Evolutionary conservation across 768 basidiomycete species (phyloP).

Genomic region (Rhizopogon salebrosus): DNA sequence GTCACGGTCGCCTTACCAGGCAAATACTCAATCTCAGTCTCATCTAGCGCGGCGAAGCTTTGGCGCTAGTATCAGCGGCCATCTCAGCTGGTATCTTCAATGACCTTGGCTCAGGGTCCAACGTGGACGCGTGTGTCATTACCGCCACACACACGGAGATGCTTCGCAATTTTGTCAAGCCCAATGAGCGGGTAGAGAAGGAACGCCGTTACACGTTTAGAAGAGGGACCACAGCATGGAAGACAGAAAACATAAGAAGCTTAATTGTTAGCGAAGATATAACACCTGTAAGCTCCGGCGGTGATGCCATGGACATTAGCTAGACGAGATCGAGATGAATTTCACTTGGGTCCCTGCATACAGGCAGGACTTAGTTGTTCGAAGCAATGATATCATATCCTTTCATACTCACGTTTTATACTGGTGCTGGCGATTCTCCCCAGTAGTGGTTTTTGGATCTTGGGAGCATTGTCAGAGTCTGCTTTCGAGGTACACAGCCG

Average conservation of each 20-base stretch:
- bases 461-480: too few species aligned
- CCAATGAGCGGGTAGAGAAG: conserved; percentile 79
- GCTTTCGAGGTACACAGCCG: too few species aligned
- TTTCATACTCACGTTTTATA: neutral
- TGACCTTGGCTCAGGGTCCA: conserved; percentile 98
- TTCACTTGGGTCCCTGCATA: neutral
- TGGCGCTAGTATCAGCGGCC: conserved; percentile 78
- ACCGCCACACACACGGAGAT: conserved; percentile 83
- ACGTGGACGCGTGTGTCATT: conserved; percentile 96
- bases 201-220: conserved; percentile 69
- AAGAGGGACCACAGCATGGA: conserved; percentile 86
- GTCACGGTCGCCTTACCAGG: conserved; percentile 14
- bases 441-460: too few species aligned
- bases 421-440: too few species aligned
- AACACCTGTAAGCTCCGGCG: conserved; percentile 34
- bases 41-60: conserved; percentile 69
- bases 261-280: conserved; percentile 72
- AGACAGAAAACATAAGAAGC: conserved; percentile 68
- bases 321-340: conserved; percentile 29
- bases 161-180: conserved; percentile 91
- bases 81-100: conserved; percentile 98
- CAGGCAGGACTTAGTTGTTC: neutral
- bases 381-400: too few species aligned
- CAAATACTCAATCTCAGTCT: neutral
- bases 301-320: conserved; percentile 81